Evolutionary conservation across 495 filamentous ascomycete species (phyloP).

Genomic region (Apiosordaria backusii): DNA sequence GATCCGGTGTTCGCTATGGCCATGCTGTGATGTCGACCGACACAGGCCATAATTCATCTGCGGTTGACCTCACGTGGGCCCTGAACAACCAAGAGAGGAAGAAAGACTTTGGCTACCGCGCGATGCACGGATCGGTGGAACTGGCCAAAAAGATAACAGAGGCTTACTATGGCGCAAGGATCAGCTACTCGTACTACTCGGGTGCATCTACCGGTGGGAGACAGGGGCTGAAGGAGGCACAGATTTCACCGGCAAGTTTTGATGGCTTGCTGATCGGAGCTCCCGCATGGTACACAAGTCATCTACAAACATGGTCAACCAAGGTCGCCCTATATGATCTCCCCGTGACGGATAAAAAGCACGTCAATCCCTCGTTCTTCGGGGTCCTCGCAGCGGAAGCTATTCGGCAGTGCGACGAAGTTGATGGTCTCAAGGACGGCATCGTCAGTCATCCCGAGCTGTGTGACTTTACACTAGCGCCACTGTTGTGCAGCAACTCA

Average conservation of each 20-base stretch:
- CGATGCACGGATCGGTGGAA: constrained; percentile 47
- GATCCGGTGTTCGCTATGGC: constrained; percentile 31
- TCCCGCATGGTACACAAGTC: constrained; percentile 49
- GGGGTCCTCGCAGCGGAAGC: constrained; percentile 49
- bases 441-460: constrained; percentile 57
- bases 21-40: constrained; percentile 56
- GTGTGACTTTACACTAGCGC: constrained; percentile 53
- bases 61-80: constrained; percentile 46
- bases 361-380: constrained; percentile 49
- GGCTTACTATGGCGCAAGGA: constrained; percentile 29
- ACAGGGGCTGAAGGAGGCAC: constrained; percentile 49
- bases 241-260: constrained; percentile 49
- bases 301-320: constrained; percentile 39
- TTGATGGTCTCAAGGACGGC: constrained; percentile 60
- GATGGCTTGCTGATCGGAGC: constrained; percentile 64
- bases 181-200: constrained; percentile 47
- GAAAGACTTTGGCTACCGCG: constrained; percentile 49
- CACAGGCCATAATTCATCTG: constrained; percentile 50
- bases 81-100: constrained; percentile 38
- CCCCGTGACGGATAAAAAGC: constrained; percentile 41
- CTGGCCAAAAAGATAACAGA: constrained; percentile 14
- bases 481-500: constrained; percentile 47
- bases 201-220: constrained; percentile 57
- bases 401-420: constrained; percentile 57
- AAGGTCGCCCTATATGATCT: constrained; percentile 34